A percentile compares a stretch with the other conserved stretches of the same genome.
Evolutionary conservation across 2,329 filamentous ascomycete genomes (phyloP).

Genomic region (Beauveria caledonica): DNA sequence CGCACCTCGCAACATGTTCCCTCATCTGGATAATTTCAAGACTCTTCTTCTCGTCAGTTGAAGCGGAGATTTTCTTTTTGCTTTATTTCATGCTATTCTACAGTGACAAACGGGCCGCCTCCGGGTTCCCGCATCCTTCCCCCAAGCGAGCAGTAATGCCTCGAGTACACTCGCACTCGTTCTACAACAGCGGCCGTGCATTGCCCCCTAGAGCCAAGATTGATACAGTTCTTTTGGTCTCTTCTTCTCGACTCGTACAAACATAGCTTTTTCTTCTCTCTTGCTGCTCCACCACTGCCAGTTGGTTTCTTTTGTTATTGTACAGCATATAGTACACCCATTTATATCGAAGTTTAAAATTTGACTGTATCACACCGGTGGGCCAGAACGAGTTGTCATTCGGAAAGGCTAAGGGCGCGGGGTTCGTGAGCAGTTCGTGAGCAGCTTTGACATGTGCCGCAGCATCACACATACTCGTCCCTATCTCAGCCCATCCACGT

Average conservation of each 20-base stretch:
- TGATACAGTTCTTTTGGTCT: background rate
- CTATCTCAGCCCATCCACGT: constrained; percentile 15
- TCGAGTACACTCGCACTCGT: background rate
- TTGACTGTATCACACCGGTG: background rate
- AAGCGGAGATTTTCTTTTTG: background rate
- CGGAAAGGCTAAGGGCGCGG: background rate
- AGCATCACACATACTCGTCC: background rate
- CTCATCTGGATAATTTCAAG: no score
- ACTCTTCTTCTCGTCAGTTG: no score
- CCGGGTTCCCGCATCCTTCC: background rate
- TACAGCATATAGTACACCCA: constrained; percentile 10
- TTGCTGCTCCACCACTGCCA: background rate
- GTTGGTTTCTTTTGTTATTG: background rate
- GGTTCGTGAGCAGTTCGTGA: constrained; percentile 9
- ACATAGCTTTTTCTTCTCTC: background rate
- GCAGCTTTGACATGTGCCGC: constrained; percentile 11
- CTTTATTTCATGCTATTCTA: background rate
- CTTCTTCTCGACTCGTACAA: constrained; percentile 3
- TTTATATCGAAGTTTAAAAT: background rate
- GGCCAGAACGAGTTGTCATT: background rate
- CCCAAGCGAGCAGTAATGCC: background rate
- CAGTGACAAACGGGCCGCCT: background rate
- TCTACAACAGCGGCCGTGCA: background rate
- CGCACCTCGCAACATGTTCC: no score
- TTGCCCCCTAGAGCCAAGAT: background rate